Percentiles rank a stretch among this genome's conserved stretches.
phyloP scores from a whole-genome alignment of 2,329 filamentous ascomycete species.

The Aspergillus sergii region DNA sequence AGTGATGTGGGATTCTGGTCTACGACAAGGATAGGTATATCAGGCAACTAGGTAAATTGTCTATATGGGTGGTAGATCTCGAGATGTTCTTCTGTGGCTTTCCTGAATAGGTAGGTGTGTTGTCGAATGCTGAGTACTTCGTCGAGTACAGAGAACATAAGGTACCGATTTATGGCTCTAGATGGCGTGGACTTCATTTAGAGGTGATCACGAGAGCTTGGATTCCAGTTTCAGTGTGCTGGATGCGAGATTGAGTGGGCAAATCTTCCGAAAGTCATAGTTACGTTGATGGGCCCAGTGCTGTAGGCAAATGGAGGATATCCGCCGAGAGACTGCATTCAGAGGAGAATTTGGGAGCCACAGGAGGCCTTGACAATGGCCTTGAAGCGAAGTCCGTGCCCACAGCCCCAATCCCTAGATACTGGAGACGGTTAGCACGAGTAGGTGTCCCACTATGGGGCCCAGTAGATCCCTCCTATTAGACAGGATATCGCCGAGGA shows the following conservation, averaged over 20 bases:
- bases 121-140: neutral
- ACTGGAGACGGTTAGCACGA: slow-evolving; percentile 1
- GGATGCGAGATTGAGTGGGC: neutral
- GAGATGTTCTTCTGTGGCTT: neutral
- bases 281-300: neutral
- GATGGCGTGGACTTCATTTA: neutral
- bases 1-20: neutral
- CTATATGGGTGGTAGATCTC: neutral
- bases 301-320: neutral
- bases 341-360: slow-evolving; percentile 1
- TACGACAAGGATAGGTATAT: neutral
- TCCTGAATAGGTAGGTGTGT: neutral
- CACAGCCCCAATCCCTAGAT: slow-evolving; percentile 1
- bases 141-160: neutral
- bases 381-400: slow-evolving; percentile 4
- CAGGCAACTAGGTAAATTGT: neutral
- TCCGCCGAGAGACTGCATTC: slow-evolving; percentile 1
- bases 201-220: neutral
- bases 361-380: neutral
- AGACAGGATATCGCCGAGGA: neutral
- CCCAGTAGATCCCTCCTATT: slow-evolving; percentile 4
- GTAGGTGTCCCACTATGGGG: neutral
- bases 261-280: neutral
- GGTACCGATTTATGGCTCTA: neutral
- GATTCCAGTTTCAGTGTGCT: neutral